Percentiles rank a stretch among this genome's conserved stretches.
Conservation (phyloP, 768 basidiomycete genomes). For the Exidia glandulosa region DNA sequence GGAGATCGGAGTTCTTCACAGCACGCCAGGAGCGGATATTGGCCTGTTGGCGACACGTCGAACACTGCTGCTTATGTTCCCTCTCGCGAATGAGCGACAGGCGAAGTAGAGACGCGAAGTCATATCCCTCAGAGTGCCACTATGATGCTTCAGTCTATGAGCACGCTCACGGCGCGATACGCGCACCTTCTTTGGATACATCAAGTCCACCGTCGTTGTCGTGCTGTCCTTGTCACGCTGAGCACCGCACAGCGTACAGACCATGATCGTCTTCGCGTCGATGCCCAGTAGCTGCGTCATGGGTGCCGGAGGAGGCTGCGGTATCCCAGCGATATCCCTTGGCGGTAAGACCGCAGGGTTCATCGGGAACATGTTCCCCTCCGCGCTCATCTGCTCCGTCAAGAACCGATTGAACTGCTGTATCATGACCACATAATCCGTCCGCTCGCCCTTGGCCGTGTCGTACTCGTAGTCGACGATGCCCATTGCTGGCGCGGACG, state of each 20-base stretch:
- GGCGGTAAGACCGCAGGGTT: constrained; percentile 43
- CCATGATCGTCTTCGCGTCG: constrained; percentile 61
- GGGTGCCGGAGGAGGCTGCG: constrained; percentile 45
- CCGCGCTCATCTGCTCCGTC: constrained; percentile 69
- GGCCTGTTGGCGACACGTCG: constrained; percentile 66
- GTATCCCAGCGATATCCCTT: constrained; percentile 11
- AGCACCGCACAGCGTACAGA: constrained; percentile 65
- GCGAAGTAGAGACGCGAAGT: constrained; percentile 60
- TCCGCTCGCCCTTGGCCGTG: constrained; percentile 12
- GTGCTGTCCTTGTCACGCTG: constrained; percentile 64
- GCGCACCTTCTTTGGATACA: constrained; percentile 72
- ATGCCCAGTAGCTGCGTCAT: constrained; percentile 82
- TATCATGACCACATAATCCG: constrained; percentile 76
- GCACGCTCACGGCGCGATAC: not conserved
- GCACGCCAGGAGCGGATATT: constrained; percentile 62
- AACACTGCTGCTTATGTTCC: constrained; percentile 79
- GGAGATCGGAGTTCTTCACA: constrained; percentile 49
- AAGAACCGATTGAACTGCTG: constrained; percentile 94
- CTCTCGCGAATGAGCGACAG: constrained; percentile 72
- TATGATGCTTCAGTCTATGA: not conserved
- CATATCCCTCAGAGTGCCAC: constrained; percentile 7
- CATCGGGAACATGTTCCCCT: constrained; percentile 49
- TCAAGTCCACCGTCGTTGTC: constrained; percentile 75
- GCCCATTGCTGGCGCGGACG: constrained; percentile 60
- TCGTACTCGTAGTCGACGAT: constrained; percentile 83